phyloP scores from a whole-genome alignment of 169 alveolate genomes.

The Plasmodium knowlesi region DNA sequence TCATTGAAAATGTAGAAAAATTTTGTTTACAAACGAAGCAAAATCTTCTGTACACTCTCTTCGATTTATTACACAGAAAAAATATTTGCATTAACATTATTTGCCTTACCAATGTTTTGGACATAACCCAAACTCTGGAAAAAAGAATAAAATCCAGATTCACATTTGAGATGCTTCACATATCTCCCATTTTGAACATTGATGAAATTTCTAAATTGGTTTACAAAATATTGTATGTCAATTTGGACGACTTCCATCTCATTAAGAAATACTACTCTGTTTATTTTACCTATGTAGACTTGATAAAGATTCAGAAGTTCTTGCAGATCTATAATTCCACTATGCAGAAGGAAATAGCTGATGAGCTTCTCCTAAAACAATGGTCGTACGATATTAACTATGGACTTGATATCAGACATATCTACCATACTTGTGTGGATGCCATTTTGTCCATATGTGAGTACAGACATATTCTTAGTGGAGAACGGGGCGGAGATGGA shows the following conservation, averaged over 20 bases:
- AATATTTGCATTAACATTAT: slow-evolving; percentile 76
- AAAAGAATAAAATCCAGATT: slow-evolving; percentile 84
- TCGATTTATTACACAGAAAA: slow-evolving; percentile 76
- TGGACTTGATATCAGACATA: slow-evolving; percentile 64
- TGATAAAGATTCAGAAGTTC: slow-evolving; percentile 37
- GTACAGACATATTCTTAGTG: slow-evolving; percentile 20
- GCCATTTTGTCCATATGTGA: slow-evolving; percentile 59
- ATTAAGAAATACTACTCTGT: slow-evolving; percentile 68
- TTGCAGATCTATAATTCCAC: slow-evolving; percentile 58
- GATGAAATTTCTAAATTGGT: slow-evolving; percentile 59
- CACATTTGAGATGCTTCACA: slow-evolving; percentile 79
- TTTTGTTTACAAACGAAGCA: slow-evolving; percentile 78
- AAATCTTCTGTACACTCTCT: slow-evolving; percentile 79
- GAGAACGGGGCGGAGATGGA: neutral
- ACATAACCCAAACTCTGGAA: slow-evolving; percentile 81
- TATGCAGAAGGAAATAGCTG: slow-evolving; percentile 68
- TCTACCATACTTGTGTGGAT: slow-evolving; percentile 65
- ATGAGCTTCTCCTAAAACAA: slow-evolving; percentile 24
- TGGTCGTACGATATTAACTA: slow-evolving; percentile 69
- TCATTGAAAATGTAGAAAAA: slow-evolving; percentile 81
- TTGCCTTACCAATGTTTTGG: slow-evolving; percentile 80
- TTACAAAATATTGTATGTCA: slow-evolving; percentile 61
- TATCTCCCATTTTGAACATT: slow-evolving; percentile 54
- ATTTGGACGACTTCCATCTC: slow-evolving; percentile 64
- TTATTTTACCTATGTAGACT: slow-evolving; percentile 38